Evolutionary conservation across 2,329 filamentous ascomycete genomes (phyloP).

Genomic region (Zasmidium cellare): DNA sequence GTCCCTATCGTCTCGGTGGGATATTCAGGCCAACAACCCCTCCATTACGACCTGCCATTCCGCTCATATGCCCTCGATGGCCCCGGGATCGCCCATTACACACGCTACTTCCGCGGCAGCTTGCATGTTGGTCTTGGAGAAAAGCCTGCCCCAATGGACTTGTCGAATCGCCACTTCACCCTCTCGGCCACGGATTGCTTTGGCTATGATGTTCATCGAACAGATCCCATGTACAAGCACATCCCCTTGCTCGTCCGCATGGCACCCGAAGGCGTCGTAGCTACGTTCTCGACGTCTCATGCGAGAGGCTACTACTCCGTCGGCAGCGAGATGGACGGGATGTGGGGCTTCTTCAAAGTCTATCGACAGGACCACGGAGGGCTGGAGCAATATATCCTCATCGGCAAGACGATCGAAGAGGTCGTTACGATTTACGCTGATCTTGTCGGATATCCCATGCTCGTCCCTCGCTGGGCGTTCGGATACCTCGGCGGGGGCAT

Average conservation of each 20-base stretch:
- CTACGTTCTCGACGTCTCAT: constrained; percentile 67
- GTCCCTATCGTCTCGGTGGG: constrained; percentile 60
- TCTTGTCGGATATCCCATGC: constrained; percentile 65
- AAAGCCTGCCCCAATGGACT: constrained; percentile 71
- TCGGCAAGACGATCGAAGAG: constrained; percentile 66
- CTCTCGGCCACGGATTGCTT: constrained; percentile 71
- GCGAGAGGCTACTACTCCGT: constrained; percentile 64
- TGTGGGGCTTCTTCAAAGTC: constrained; percentile 74
- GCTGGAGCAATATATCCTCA: constrained; percentile 68
- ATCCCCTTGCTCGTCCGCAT: constrained; percentile 72
- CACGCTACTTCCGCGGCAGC: constrained; percentile 60
- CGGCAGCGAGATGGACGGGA: constrained; percentile 71
- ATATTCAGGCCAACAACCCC: constrained; percentile 50
- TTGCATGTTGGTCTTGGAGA: constrained; percentile 72
- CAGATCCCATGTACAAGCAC: constrained; percentile 74
- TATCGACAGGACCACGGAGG: constrained; percentile 72
- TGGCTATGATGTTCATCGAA: constrained; percentile 69
- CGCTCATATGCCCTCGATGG: constrained; percentile 67
- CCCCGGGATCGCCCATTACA: constrained; percentile 64
- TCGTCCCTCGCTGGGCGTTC: constrained; percentile 71
- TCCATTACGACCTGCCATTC: constrained; percentile 64
- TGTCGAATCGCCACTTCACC: constrained; percentile 65
- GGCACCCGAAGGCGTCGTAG: constrained; percentile 63
- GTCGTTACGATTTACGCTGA: constrained; percentile 67
- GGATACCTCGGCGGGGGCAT: constrained; percentile 71